Base-by-base conservation (phyloP, 352 stramenopile species). In the Thraustochytrium striatum region DNA sequence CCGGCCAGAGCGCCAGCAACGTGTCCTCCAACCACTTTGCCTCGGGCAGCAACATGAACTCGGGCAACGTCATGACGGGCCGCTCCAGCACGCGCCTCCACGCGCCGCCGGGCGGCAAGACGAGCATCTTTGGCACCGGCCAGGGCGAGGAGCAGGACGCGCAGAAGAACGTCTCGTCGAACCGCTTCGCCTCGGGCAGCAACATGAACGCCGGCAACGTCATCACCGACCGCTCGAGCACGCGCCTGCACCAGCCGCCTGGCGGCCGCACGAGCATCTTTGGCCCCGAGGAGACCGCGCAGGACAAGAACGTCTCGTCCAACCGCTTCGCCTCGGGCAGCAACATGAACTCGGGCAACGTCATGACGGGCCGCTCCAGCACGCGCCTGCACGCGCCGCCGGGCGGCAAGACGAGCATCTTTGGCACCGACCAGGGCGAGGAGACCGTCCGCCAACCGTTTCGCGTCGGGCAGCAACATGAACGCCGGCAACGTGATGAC, bases 191-290 rank as follows among this genome's bases (percentile, higher is more conserved):
- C 9, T 61, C 30, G 2, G 65, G 65, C 32, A 11, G 32, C 43
- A 75, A 75, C 65, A 58, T 62, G 52, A 75, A 75, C 13, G 65
- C 65, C 61, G 79, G 69, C 44, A 69, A 86, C 69, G 62, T 87
- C 9, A 82, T 87, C 39, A 72, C 57, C 33, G 72, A 72, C 59
- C 69, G 84, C 41, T 72, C 33, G n/a, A 72, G 52, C 61, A 87
- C 83, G 32, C 53, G 84, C 2, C 53, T 84, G 30, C 72, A 85
- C 61, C 82, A 83, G n/a, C 83, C 84, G 2, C 84, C 84, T 13
- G 84, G 84, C 32, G 83, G 83, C 38, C 59, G 83, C 43, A 83
- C 81, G 7, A 78, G 32, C n/a, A 88, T 87, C 44, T 86, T 86
- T 30, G 82, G 80, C 39, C n/a, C n/a, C n/a, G n/a, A n/a, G n/a